Percentiles rank a stretch among this genome's conserved stretches.
Conservation (phyloP, 1,284 basidiomycete species). For the Dichomitus squalens region DNA sequence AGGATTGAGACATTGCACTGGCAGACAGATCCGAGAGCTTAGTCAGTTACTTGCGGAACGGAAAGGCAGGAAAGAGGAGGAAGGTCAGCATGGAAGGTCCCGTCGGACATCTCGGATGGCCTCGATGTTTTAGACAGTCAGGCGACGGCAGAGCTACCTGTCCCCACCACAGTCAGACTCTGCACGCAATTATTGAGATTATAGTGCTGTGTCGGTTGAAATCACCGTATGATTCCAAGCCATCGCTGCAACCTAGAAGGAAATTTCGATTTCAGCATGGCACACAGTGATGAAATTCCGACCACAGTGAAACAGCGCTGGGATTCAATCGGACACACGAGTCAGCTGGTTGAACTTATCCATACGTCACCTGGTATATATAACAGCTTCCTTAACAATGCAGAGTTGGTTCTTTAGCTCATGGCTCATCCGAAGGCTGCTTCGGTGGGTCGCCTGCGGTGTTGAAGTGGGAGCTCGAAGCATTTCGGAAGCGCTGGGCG, state of each 20-base stretch:
- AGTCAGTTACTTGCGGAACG: neutral
- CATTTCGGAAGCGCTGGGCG: neutral
- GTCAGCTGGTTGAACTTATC: too few species aligned
- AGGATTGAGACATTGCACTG: neutral
- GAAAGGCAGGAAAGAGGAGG: neutral
- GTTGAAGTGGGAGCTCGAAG: neutral
- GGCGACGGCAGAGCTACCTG: neutral
- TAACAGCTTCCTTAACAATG: too few species aligned
- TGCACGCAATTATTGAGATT: neutral
- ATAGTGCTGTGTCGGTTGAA: neutral
- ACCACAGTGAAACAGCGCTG: neutral
- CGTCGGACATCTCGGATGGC: neutral
- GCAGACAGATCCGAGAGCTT: neutral
- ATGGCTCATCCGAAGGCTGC: too few species aligned
- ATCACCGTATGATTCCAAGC: neutral
- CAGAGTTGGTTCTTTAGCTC: too few species aligned
- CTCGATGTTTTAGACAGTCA: neutral
- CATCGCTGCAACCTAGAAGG: neutral
- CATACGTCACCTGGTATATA: too few species aligned
- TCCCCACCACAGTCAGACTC: neutral
- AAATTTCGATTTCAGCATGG: neutral
- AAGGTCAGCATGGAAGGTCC: neutral
- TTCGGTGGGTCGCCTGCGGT: too few species aligned
- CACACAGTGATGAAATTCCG: neutral
- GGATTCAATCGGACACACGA: too few species aligned